A percentile compares a stretch with the other conserved stretches of the same genome.
These are phyloP conservation scores for Penicillium brasilianum DNA, from an alignment of 2,329 filamentous ascomycete genomes.

Conservation along the genomic window DNA sequence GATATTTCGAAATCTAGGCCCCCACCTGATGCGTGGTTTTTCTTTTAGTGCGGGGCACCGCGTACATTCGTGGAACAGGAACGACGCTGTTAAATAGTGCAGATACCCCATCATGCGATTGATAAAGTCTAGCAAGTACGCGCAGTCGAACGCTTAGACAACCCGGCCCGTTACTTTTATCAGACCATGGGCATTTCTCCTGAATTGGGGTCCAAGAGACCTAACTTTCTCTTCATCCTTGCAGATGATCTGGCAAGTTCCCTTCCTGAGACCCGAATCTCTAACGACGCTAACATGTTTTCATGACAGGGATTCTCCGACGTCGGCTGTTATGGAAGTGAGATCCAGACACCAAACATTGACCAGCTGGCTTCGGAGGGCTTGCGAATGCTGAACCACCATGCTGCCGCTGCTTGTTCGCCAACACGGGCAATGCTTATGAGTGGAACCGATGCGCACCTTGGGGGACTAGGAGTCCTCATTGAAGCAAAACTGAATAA, in stretches of 20 bases:
- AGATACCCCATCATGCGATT: background rate
- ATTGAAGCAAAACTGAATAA: background rate
- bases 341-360: conserved; percentile 39
- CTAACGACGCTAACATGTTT: background rate
- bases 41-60: background rate
- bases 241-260: conserved; percentile 46
- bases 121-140: background rate
- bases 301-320: conserved; percentile 37
- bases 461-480: background rate
- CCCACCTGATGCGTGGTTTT: background rate
- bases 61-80: background rate
- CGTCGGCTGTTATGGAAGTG: conserved; percentile 34
- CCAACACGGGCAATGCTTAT: conserved; percentile 41
- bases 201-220: conserved; percentile 18
- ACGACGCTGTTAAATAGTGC: background rate
- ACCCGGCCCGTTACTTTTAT: no score
- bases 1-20: background rate
- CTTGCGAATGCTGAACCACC: conserved; percentile 38
- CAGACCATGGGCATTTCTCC: background rate
- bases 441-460: conserved; percentile 38
- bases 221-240: conserved; percentile 37
- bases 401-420: conserved; percentile 39
- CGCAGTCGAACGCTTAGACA: background rate
- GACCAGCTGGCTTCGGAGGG: conserved; percentile 17
- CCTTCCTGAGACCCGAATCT: background rate